These are phyloP conservation scores for Bathelium albidoporum DNA, from an alignment of 495 filamentous ascomycete genomes.

Conservation along the genomic window DNA sequence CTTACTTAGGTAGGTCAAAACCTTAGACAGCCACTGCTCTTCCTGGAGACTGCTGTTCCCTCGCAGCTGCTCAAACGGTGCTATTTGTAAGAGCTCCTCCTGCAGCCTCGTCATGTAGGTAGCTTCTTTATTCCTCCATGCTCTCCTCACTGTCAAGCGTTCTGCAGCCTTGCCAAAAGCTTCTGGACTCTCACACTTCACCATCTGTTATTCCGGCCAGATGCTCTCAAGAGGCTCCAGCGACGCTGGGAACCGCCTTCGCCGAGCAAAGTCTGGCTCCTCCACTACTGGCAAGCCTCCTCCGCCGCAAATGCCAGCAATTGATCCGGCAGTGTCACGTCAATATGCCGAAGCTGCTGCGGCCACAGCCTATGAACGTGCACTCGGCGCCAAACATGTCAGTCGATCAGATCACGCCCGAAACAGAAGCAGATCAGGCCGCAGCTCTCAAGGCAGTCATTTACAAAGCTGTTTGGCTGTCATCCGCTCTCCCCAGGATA, in stretches of 20 bases:
- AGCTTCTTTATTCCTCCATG: too few species aligned
- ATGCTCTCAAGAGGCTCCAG: slow-evolving; percentile 29
- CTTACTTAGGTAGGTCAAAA: too few species aligned
- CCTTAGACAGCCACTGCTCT: too few species aligned
- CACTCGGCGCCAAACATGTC: slow-evolving; percentile 12
- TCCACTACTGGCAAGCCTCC: slow-evolving; percentile 18
- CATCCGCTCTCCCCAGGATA: slow-evolving; percentile 10
- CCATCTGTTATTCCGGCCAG: background rate
- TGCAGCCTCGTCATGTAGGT: too few species aligned
- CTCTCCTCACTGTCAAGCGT: too few species aligned
- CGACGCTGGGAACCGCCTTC: slow-evolving; percentile 24
- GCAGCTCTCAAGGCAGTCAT: slow-evolving; percentile 22
- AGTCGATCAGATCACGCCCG: slow-evolving; percentile 6
- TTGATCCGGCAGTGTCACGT: slow-evolving; percentile 24
- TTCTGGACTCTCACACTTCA: background rate
- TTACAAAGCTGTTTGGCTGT: slow-evolving; percentile 6
- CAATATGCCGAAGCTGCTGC: slow-evolving; percentile 29
- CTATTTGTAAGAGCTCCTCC: too few species aligned
- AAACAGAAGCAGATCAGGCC: slow-evolving; percentile 17
- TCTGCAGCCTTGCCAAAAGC: too few species aligned
- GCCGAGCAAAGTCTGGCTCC: slow-evolving; percentile 25
- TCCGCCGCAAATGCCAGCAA: slow-evolving; percentile 3
- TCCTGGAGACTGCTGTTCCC: too few species aligned
- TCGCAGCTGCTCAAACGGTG: too few species aligned
- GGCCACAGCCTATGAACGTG: slow-evolving; percentile 25